Evolutionary conservation across 2,329 filamentous ascomycete genomes (phyloP), one percentile per base, ranked within the genome.

Genomic region (Teratosphaeria destructans): DNA sequence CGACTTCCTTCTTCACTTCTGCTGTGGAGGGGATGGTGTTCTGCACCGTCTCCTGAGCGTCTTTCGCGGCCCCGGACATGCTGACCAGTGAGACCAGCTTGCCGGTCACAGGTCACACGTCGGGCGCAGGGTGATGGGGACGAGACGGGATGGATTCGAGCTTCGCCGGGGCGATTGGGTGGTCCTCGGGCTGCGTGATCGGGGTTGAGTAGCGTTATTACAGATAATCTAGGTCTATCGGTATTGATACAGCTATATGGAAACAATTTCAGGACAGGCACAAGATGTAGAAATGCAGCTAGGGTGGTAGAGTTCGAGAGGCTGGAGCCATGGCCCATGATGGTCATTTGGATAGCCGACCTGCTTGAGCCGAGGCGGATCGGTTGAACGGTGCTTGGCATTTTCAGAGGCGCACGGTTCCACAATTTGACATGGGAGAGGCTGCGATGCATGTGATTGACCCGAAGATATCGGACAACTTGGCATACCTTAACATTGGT

Each of bases 1-100:
- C 75, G 59, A 79, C 78, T 73, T 81, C 78, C 64, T 81, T 72
- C 63, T 81, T 82, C 61, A 82, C 68, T 67, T 82, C 78, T 56
- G 77, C 74, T 10, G 67, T 53, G 12, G 61, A 63, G 3, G 61
- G 61, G 8, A 63, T 54, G 52, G 61, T 61, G 7, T 61, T 60
- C 55, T 29, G 27, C 27, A 47, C 55, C 23, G 55, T 47, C 43
- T 49, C 43, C 43, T 49, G 43, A 8, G 10, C 43, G 26, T 62
- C 52, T 61, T 64, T 54, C 66, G 58, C 35, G 66, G 63, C 26
- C 14, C 56, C 10, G 62, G 55, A 23, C 43, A 49, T 49, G 16
- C 43, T 49, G 43, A n/a, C n/a, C 29, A 7, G n/a, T 23, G 19
- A n/a, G 43, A 49, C n/a, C 43, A 49, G 43, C 43, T 19, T 49